Base-by-base conservation (phyloP, 495 filamentous ascomycete genomes). In the Lasiosphaeria ovina region DNA sequence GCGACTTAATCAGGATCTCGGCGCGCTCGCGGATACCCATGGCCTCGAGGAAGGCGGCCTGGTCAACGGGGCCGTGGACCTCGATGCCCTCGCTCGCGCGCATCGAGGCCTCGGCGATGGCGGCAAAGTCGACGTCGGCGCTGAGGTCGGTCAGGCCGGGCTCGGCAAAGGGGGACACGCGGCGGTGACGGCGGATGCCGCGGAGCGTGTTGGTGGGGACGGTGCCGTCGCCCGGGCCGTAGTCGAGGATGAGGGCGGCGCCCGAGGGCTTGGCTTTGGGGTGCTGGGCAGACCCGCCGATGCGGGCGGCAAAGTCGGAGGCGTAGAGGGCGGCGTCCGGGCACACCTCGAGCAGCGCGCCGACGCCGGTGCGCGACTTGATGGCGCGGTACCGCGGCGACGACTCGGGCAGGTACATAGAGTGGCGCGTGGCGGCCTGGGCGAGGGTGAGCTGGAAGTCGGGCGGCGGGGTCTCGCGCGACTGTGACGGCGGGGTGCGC, bases 191-290 rank as follows among this genome's bases (percentile, higher is more conserved):
- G 42, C 85, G 79, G 72, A 98, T 97, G 11, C 94, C 94, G 34
- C 94, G 89, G 10, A 98, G 80, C 0, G 90, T 92, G 78, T 93
- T 93, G 35, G 86, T 78, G 0, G 94, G 94, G 51, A 97, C 87
- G 0, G 88, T 88, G 54, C 72, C 72, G 53, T 82, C 77, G 24
- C 83, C 59, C 3, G 93, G 90, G 3, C 94, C 94, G 76, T 98
- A 98, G 76, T 98, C 94, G 59, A 98, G 83, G 63, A 98, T 91
- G 14, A 98, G 76, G 1, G 93, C 93, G 12, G 91, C 92, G 52
- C 94, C 94, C 3, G 86, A 89, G 6, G 91, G 85, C 1, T 61
- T 63, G 10, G 78, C 69, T 65, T 92, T 92, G 14, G 83, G 77
- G 50, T 74, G 70, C 3, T 74, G 50, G 4, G 79, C 67, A 24